These are phyloP conservation scores for Nannizzia gypsea DNA, from an alignment of 2,329 filamentous ascomycete species.

Conservation along the genomic window DNA sequence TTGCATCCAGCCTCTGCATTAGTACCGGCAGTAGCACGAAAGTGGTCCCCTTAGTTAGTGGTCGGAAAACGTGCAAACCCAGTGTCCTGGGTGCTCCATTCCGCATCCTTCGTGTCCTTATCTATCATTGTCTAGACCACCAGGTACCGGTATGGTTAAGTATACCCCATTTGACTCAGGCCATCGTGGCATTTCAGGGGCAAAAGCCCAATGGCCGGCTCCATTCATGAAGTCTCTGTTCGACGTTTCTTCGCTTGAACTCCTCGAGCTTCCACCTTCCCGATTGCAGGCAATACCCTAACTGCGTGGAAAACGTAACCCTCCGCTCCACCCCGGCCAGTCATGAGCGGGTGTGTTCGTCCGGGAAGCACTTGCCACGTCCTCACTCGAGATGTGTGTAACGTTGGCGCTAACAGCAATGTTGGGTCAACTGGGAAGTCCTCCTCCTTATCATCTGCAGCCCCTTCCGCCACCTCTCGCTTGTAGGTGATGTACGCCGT, in stretches of 20 bases:
- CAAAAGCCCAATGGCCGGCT: neutral
- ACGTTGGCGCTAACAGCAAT: conserved; percentile 60
- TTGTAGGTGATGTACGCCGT: conserved; percentile 51
- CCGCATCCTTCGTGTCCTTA: neutral
- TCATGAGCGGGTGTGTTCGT: conserved; percentile 91
- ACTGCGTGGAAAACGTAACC: conserved; percentile 82
- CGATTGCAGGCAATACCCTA: conserved; percentile 66
- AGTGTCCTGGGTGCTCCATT: neutral
- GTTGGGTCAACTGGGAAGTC: conserved; percentile 86
- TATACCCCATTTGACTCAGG: neutral
- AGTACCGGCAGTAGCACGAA: neutral
- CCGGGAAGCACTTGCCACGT: conserved; percentile 87
- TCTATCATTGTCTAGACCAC: neutral
- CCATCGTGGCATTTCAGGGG: neutral
- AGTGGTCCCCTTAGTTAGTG: neutral
- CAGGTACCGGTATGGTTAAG: neutral
- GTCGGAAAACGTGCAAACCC: neutral
- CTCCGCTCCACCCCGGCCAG: conserved; percentile 70
- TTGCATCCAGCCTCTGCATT: neutral
- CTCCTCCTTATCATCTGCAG: conserved; percentile 33
- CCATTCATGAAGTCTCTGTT: conserved; percentile 7
- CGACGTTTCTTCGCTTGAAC: conserved; percentile 55
- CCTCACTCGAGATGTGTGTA: conserved; percentile 69
- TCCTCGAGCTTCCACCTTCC: conserved; percentile 70
- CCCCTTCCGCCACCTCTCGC: conserved; percentile 15